Evolutionary conservation across 768 basidiomycete genomes (phyloP), one percentile per base, ranked within the genome.

Genomic region (Suillus cothurnatus): DNA sequence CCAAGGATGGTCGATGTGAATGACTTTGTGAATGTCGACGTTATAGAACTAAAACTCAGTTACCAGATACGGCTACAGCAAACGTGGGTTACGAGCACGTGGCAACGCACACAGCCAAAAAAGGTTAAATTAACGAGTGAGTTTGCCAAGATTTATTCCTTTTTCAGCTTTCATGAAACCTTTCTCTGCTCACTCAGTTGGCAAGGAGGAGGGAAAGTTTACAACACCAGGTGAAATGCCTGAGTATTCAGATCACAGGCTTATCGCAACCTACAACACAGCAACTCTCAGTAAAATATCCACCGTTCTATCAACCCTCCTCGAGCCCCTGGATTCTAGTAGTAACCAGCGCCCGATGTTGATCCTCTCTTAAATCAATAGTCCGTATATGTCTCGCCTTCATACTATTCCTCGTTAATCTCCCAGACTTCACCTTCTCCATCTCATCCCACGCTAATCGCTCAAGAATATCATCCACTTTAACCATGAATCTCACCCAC

Each of bases 401-500:
- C 71, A 78, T 78, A 69, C 90, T 88, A 79, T 89, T 90, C 73
- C 89, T 75, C 49, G 89, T 91, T 68, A 58, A 72, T 61, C 90
- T 71, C 66, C 84, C 80, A 39, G 66, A 59, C 50, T 79, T 67
- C 63, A 68, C 64, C 72, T 60, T 47, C 61, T 62, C 71, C 64
- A 57, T 64, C 65, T 62, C 75, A 66, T 82, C 87, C 70, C 80
- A 69, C 69, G 64, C 76, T 36, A 47, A 66, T 21, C 66, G 66
- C 43, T 75, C 74, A 28, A 69, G 68, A 49, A 55, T 63, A 66
- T 94, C 93, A 68, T 97, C 94, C 43, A 78, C 82, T 32, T 64
- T 76, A 47, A 91, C 86, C 74, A 96, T 90, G 65, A 78, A 71
- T 65, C 88, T 81, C 58, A 94, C 78, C 76, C 83, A 85, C 38